Base-by-base conservation (phyloP, 2,329 filamentous ascomycete species). In the Chaetomium olivaceum region DNA sequence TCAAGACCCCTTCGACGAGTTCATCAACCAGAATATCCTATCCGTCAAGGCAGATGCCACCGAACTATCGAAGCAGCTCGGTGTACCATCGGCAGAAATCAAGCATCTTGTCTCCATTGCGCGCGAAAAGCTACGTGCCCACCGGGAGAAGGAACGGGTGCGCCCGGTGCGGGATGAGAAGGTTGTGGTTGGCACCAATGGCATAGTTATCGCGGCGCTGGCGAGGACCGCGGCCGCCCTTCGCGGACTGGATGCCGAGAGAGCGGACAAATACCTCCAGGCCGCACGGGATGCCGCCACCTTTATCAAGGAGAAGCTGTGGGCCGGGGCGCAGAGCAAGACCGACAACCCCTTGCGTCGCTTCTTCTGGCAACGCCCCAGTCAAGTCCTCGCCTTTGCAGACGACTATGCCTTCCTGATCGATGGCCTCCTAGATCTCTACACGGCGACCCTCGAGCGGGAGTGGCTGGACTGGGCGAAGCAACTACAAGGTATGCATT, bases 391-490 rank as follows among this genome's bases (percentile, higher is more conserved):
- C 48, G 93, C 87, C 0, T 96, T 98, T 77, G 92, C 94, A 1
- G 95, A 98, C 72, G 95, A 99, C 78, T 98, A 98, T 74, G 92
- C 94, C 2, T 97, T 94, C 76, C 77, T 98, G 50, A 91, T 93
- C 58, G 87, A 89, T 58, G 94, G 93, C 0, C 81, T 97, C 1
- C 80, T 98, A 64, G 89, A 93, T 71, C 84, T 98, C 31, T 96
- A 96, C 74, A 89, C 94, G 75, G 86, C 89, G 0, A 97, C 92
- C 0, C 89, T 90, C 68, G 88, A 97, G 64, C 88, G 90, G 69
- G 79, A 80, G 52, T 91, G 91, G 79, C 81, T 97, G 4, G 81
- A 89, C 67, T 96, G 94, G 82, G 94, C 94, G 0, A 89, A 94
- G 72, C 83, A 85, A 25, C 80, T 99, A 19, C 94, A 98, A 78